These are phyloP conservation scores for Maudiozyma bulderi DNA, from an alignment of 805 yeast genomes.

Conservation along the genomic window DNA sequence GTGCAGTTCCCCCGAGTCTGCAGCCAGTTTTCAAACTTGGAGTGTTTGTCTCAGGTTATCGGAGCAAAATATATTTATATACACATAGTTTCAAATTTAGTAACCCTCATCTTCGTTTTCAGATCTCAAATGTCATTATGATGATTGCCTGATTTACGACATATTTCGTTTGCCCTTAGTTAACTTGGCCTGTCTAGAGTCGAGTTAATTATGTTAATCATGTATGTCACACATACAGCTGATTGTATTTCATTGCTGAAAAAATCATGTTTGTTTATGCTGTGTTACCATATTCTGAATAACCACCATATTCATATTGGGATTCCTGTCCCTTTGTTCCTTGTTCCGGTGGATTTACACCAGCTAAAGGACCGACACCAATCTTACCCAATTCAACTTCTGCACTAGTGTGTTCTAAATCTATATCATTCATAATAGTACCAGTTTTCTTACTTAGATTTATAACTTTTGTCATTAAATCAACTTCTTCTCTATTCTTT, in stretches of 20 bases:
- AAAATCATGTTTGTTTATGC: not conserved
- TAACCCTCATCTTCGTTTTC: not conserved
- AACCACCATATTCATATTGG: conserved; percentile 32
- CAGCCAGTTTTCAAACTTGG: not conserved
- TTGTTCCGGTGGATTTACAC: conserved; percentile 5
- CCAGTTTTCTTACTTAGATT: conserved; percentile 39
- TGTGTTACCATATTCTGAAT: conserved; percentile 27
- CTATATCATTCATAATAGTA: conserved; percentile 33
- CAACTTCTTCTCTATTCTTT: conserved; percentile 71
- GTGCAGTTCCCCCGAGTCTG: not conserved
- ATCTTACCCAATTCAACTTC: conserved; percentile 65
- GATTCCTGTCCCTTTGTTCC: conserved; percentile 8
- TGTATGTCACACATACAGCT: no score
- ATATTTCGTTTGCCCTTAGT: no score
- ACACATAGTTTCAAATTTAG: not conserved
- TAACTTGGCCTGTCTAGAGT: no score
- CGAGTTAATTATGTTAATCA: no score
- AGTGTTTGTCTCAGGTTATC: not conserved
- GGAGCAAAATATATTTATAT: not conserved
- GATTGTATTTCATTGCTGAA: no score
- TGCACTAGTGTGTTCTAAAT: conserved; percentile 62
- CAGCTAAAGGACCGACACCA: conserved; percentile 73
- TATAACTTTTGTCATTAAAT: conserved; percentile 50
- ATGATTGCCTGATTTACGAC: no score
- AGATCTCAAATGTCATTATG: no score